These are phyloP conservation scores for Oxytropis ochrocephala DNA, from an alignment of 306 rosid genomes.

Conservation along the genomic window DNA sequence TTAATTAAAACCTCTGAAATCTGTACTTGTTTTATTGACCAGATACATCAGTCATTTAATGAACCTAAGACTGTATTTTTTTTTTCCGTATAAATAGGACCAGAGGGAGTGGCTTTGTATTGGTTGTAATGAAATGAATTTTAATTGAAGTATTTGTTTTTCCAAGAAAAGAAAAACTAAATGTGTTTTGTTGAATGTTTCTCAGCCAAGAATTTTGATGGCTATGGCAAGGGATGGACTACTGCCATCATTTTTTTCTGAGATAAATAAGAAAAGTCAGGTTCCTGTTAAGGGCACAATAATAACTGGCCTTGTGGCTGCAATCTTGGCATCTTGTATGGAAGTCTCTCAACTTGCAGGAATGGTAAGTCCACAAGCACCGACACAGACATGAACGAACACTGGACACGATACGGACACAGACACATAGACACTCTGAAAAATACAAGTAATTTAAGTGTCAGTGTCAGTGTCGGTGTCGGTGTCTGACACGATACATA, in stretches of 20 bases:
- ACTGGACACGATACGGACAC: too few relatives aligned
- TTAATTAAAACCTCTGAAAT: neutral
- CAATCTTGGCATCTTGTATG: conserved; percentile 69
- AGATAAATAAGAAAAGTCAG: conserved; percentile 27
- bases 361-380: conserved; percentile 82
- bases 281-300: conserved; percentile 47
- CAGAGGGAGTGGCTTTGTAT: neutral
- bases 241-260: conserved; percentile 35
- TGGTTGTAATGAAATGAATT: neutral
- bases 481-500: too few relatives aligned
- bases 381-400: too few relatives aligned
- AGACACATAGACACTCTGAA: too few relatives aligned
- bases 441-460: too few relatives aligned
- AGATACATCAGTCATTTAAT: too few relatives aligned
- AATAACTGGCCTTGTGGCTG: conserved; percentile 64
- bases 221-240: conserved; percentile 52
- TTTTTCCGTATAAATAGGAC: too few relatives aligned
- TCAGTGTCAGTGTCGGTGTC: too few relatives aligned
- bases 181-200: conserved; percentile 10
- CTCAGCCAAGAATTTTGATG: conserved; percentile 45
- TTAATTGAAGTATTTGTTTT: neutral
- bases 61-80: too few relatives aligned
- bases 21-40: neutral
- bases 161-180: neutral
- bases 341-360: conserved; percentile 86